Evolutionary conservation across 176 grass and related monocot genomes (phyloP).

Genomic region (Paspalum vaginatum): DNA sequence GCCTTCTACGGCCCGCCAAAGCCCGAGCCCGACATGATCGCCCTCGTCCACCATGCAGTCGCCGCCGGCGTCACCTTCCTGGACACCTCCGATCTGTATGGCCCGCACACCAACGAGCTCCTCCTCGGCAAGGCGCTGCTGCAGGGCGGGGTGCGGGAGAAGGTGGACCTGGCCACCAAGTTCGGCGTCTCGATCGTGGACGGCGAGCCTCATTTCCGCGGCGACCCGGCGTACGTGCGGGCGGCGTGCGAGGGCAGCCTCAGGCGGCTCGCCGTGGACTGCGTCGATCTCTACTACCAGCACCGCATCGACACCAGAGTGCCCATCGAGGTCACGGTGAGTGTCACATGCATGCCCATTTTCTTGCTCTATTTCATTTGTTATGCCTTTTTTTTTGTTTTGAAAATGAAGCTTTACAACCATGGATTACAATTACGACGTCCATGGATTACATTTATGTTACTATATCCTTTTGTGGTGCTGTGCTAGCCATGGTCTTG

Average conservation of each 20-base stretch:
- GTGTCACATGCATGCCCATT: neutral
- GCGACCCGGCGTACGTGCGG: constrained; percentile 44
- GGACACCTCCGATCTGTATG: constrained; percentile 53
- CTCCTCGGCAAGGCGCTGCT: constrained; percentile 63
- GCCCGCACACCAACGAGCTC: constrained; percentile 72
- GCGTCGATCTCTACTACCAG: constrained; percentile 62
- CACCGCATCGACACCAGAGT: constrained; percentile 50
- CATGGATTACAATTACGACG: too few relatives aligned
- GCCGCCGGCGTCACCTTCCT: neutral
- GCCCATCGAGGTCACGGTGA: constrained; percentile 59
- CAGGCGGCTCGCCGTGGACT: constrained; percentile 40
- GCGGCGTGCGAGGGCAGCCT: constrained; percentile 24
- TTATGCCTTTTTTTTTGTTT: too few relatives aligned
- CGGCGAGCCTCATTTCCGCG: constrained; percentile 31
- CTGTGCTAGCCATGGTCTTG: too few relatives aligned
- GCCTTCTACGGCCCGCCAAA: neutral
- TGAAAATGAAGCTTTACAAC: too few relatives aligned
- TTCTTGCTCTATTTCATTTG: too few relatives aligned
- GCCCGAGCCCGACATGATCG: neutral
- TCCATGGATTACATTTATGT: too few relatives aligned
- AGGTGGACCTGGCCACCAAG: neutral
- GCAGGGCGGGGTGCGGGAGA: too few relatives aligned
- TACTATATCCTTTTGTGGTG: too few relatives aligned
- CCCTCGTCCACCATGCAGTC: neutral
- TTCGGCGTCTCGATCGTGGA: constrained; percentile 41